Conservation (phyloP, 768 basidiomycete species). For the Russula emetica region DNA sequence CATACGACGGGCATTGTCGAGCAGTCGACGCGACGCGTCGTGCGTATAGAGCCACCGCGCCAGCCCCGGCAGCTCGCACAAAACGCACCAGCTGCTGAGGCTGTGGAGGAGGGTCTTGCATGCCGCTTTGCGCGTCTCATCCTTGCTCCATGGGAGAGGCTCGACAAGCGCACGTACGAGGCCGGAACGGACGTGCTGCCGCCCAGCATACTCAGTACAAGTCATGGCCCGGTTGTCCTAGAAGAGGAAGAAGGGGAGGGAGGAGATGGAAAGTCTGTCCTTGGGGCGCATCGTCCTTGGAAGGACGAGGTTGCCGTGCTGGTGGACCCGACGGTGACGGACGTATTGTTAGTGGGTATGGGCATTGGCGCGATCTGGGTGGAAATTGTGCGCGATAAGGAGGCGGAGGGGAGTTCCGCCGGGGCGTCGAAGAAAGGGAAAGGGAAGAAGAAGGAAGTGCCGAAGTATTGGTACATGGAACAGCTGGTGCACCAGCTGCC, state of each 20-base stretch:
- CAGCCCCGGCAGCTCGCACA: conserved; percentile 27
- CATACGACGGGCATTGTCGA: conserved; percentile 66
- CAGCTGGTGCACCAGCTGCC: conserved; percentile 50
- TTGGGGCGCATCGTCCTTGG: conserved; percentile 43
- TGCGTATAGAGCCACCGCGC: conserved; percentile 42
- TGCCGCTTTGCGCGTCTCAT: conserved; percentile 46
- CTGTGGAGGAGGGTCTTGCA: conserved; percentile 48
- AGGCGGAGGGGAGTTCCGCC: conserved; percentile 23
- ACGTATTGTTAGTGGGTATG: conserved; percentile 48
- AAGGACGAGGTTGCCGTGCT: conserved; percentile 59
- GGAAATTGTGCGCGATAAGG: conserved; percentile 47
- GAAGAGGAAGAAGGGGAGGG: conserved; percentile 13
- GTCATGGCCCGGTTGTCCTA: conserved; percentile 38
- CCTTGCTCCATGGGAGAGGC: conserved; percentile 52
- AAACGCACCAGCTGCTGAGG: conserved; percentile 26
- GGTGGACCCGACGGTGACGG: conserved; percentile 40
- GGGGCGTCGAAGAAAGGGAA: conserved; percentile 12
- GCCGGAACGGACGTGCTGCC: conserved; percentile 34
- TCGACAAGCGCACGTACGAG: conserved; percentile 35
- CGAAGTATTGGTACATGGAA: conserved; percentile 57
- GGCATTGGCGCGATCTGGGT: conserved; percentile 65
- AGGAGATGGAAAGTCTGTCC: neutral
- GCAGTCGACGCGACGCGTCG: conserved; percentile 55
- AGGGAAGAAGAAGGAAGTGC: conserved; percentile 33
- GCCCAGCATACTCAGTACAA: conserved; percentile 38